phyloP scores from a whole-genome alignment of 106 monocot species.

The Agapanthus africanus region DNA sequence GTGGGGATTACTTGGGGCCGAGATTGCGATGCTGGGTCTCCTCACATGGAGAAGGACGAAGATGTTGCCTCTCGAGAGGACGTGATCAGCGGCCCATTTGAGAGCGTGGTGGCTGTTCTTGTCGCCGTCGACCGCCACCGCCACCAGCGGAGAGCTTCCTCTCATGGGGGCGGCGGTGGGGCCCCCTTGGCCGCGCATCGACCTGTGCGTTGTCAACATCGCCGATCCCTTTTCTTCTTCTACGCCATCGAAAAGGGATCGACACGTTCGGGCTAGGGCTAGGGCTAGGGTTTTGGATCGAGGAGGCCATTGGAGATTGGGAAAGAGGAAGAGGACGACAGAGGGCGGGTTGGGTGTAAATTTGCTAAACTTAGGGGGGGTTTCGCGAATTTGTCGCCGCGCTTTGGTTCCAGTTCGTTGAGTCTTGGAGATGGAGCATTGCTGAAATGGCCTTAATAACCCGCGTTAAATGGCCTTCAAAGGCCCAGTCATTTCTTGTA shows the following conservation, averaged over 20 bases:
- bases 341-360: background rate
- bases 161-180: background rate
- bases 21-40: too few relatives aligned
- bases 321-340: background rate
- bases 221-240: background rate
- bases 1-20: too few relatives aligned
- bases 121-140: slow-evolving; percentile 45
- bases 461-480: too few relatives aligned
- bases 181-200: background rate
- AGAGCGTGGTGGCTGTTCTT: slow-evolving; percentile 71
- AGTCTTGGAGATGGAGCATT: too few relatives aligned
- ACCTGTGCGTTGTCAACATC: background rate
- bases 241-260: background rate
- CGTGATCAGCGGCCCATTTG: slow-evolving; percentile 63
- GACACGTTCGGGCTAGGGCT: too few relatives aligned
- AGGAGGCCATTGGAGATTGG: background rate
- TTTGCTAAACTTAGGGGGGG: slow-evolving; percentile 1
- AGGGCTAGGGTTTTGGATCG: slow-evolving; percentile 3
- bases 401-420: background rate
- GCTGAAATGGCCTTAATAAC: too few relatives aligned
- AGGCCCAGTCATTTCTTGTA: too few relatives aligned
- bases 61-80: slow-evolving; percentile 25
- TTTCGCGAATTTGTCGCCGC: background rate
- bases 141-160: slow-evolving; percentile 23
- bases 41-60: slow-evolving; percentile 60